Percentiles rank a stretch among this genome's conserved stretches.
Evolutionary conservation across 2,329 filamentous ascomycete genomes (phyloP).

Genomic region (Huntiella savannae): DNA sequence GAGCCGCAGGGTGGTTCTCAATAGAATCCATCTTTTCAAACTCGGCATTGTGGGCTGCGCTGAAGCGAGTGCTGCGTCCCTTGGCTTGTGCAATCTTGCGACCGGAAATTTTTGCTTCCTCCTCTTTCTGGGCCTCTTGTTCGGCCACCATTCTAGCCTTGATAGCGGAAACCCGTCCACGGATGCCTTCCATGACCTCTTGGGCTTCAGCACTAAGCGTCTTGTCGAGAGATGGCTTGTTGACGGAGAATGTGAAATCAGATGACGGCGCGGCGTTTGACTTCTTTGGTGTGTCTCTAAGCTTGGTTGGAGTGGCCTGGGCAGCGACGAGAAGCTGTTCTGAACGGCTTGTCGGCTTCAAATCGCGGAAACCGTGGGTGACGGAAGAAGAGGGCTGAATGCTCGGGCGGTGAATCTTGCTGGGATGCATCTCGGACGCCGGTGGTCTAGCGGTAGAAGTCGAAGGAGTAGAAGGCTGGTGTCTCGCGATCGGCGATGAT

Average conservation of each 20-base stretch:
- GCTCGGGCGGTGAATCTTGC: constrained; percentile 57
- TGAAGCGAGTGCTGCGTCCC: constrained; percentile 61
- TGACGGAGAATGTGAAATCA: constrained; percentile 46
- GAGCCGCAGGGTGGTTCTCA: constrained; percentile 64
- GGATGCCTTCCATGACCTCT: constrained; percentile 45
- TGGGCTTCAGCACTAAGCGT: constrained; percentile 42
- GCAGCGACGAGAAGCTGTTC: constrained; percentile 17
- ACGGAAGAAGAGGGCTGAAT: constrained; percentile 63
- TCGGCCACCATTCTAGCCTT: constrained; percentile 48
- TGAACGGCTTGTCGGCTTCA: constrained; percentile 22
- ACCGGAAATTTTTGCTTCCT: constrained; percentile 21
- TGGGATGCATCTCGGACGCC: constrained; percentile 77
- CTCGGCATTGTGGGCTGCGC: constrained; percentile 65
- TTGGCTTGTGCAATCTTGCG: constrained; percentile 68
- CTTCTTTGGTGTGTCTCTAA: constrained; percentile 35
- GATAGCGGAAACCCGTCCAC: constrained; percentile 51
- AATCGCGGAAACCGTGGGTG: constrained; percentile 63
- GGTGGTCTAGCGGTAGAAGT: constrained; percentile 50
- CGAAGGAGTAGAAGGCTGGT: constrained; percentile 34
- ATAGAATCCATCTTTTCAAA: constrained; percentile 99
- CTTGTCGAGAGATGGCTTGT: constrained; percentile 26
- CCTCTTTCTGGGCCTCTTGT: constrained; percentile 35
- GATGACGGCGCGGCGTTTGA: constrained; percentile 29
- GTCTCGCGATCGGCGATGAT: constrained; percentile 7
- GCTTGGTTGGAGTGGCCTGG: constrained; percentile 21